These are phyloP conservation scores for Komagataella pseudopastoris DNA, from an alignment of 805 yeast species.

Conservation along the genomic window DNA sequence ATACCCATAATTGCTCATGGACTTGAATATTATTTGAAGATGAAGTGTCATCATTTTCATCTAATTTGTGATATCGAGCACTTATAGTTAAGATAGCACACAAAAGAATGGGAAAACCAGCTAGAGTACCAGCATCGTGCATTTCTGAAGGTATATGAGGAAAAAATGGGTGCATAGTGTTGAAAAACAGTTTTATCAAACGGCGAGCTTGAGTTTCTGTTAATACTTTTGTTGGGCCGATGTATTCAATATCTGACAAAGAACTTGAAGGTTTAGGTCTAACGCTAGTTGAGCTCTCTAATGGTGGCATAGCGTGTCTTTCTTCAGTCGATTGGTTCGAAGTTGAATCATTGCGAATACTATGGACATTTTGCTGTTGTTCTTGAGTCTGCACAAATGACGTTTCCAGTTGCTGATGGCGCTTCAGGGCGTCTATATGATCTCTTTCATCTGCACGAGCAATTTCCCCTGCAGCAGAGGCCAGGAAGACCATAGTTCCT, in stretches of 20 bases:
- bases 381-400: not conserved
- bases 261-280: slow-evolving; percentile 33
- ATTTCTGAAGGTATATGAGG: slow-evolving; percentile 74
- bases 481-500: slow-evolving; percentile 59
- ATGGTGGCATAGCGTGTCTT: slow-evolving; percentile 28
- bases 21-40: slow-evolving; percentile 32
- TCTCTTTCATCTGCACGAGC: slow-evolving; percentile 59
- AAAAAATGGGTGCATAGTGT: slow-evolving; percentile 78
- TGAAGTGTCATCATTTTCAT: slow-evolving; percentile 11
- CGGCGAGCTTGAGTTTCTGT: slow-evolving; percentile 48
- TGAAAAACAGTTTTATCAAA: slow-evolving; percentile 49
- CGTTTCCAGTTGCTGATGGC: slow-evolving; percentile 32
- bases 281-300: slow-evolving; percentile 24
- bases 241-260: slow-evolving; percentile 50
- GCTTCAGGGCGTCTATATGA: slow-evolving; percentile 35
- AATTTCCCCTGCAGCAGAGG: slow-evolving; percentile 68
- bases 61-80: slow-evolving; percentile 57
- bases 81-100: slow-evolving; percentile 75
- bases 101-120: slow-evolving; percentile 68
- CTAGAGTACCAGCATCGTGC: slow-evolving; percentile 49
- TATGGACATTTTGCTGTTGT: too few species aligned
- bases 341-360: not conserved
- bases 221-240: slow-evolving; percentile 35
- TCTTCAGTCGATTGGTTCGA: not conserved
- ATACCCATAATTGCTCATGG: slow-evolving; percentile 75